A percentile compares a stretch with the other conserved stretches of the same genome.
Conservation (phyloP, 202 grass and related monocot genomes). For the Setaria viridis region DNA sequence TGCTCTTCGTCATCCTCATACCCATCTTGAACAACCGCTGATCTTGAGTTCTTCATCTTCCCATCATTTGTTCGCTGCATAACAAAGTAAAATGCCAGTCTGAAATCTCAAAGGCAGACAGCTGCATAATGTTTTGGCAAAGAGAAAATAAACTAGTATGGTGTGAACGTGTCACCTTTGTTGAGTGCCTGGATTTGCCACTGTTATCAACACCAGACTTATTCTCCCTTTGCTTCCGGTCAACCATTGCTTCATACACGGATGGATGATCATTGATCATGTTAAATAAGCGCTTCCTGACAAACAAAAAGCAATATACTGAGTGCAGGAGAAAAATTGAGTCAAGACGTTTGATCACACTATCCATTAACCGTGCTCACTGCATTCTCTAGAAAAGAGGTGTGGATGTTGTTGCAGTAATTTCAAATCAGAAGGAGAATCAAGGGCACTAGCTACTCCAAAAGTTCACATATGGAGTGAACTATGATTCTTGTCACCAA, state of each 20-base stretch:
- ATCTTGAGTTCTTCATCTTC: constrained; percentile 53
- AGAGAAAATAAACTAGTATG: constrained; percentile 1
- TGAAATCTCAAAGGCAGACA: background rate
- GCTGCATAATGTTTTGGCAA: constrained; percentile 2
- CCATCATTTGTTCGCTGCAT: constrained; percentile 68
- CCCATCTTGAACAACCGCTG: constrained; percentile 41
- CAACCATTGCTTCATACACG: constrained; percentile 65
- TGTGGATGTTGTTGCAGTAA: background rate
- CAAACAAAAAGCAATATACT: constrained; percentile 21
- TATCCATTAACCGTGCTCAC: constrained; percentile 4
- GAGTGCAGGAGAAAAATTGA: constrained; percentile 16
- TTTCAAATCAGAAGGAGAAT: constrained; percentile 9
- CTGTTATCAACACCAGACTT: constrained; percentile 62
- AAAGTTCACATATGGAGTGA: background rate
- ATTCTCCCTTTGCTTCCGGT: constrained; percentile 63
- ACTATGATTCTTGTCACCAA: background rate
- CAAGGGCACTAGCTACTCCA: background rate
- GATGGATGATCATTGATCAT: constrained; percentile 88
- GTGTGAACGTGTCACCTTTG: constrained; percentile 55
- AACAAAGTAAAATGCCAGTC: constrained; percentile 17
- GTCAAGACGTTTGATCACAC: constrained; percentile 15
- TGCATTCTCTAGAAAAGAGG: background rate
- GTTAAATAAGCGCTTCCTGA: constrained; percentile 85
- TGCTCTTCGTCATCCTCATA: constrained; percentile 72
- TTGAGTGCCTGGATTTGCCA: constrained; percentile 67